phyloP scores from a whole-genome alignment of 139 green algal genomes.

The Chlamydomonas sphaeroides region DNA sequence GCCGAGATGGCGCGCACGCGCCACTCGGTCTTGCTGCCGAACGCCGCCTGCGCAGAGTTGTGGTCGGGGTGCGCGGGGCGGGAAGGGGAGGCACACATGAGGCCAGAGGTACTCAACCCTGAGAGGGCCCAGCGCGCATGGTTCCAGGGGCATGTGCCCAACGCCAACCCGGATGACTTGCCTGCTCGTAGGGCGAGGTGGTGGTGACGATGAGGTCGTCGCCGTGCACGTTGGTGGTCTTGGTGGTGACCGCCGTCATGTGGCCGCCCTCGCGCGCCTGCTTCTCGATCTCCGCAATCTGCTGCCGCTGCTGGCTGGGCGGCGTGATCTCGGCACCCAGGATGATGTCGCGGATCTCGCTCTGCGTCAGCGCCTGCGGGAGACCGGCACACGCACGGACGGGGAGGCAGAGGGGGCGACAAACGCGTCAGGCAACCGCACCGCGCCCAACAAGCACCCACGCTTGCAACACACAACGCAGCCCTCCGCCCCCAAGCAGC shows the following conservation, averaged over 20 bases:
- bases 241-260: conserved; percentile 94
- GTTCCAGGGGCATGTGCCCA: neutral
- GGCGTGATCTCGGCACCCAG: conserved; percentile 98
- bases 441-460: too few relatives aligned
- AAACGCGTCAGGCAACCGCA: too few relatives aligned
- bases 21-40: conserved; percentile 98
- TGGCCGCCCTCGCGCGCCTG: conserved; percentile 85
- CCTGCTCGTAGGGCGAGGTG: conserved; percentile 96
- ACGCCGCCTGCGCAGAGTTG: conserved; percentile 66
- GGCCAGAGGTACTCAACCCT: too few relatives aligned
- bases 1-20: conserved; percentile 96
- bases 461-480: neutral
- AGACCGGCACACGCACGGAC: too few relatives aligned
- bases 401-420: too few relatives aligned
- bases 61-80: neutral
- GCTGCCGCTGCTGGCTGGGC: conserved; percentile 94
- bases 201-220: conserved; percentile 98
- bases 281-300: conserved; percentile 99
- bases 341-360: conserved; percentile 99
- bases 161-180: too few relatives aligned
- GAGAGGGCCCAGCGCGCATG: too few relatives aligned
- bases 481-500: too few relatives aligned
- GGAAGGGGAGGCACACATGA: too few relatives aligned
- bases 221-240: conserved; percentile 96
- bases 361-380: conserved; percentile 78